Evolutionary conservation across 345 rosid species (phyloP), one percentile per base, ranked within the genome.

Genomic region (Aquilaria sinensis): DNA sequence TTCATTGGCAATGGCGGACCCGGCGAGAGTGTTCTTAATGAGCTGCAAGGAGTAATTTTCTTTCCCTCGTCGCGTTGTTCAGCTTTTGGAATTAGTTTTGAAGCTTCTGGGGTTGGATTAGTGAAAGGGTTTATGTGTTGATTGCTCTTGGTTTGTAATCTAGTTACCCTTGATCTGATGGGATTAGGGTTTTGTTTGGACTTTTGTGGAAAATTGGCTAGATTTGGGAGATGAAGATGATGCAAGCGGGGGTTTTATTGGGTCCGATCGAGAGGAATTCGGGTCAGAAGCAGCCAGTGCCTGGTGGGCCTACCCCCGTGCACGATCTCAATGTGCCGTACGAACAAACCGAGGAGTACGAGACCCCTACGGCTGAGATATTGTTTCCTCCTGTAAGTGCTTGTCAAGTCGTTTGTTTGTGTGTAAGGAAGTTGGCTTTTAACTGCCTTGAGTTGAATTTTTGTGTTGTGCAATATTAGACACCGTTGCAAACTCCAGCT

Each of bases 201-300:
- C 64, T 56, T 64, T 53, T 14, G 8, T 12, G 33, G 5, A 49
- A 6, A 2, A 47, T 53, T 51, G 64, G 51, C 34, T 70, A 91
- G 99, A 77, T 89, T 60, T 95, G 99, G 99, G 97, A 89, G 74
- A 61, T 75, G 78, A 95, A 95, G 78, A 87, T 95, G 99, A 85
- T 85, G 84, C 93, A 85, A 71, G 97, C 99, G 14, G 89, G 90
- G 52, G 93, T 71, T 56, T 54, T 88, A 41, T 72, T 57, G 16
- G 91, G 87, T 53, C 89, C 91, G 1, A 82, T 81, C 15, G 96
- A 87, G 41, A 84, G 97, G 81, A 77, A 96, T 11, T 72, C 87
- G 1, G 79, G 67, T 47, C 67, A 75, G 29, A 91, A 79, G 78
- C 75, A 81, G 85, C 70, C 78, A 2, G 70, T 75, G 1, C 81